A percentile compares a stretch with the other conserved stretches of the same genome.
Conservation (phyloP, 2,329 filamentous ascomycete genomes). For the Aspergillus fijiensis region DNA sequence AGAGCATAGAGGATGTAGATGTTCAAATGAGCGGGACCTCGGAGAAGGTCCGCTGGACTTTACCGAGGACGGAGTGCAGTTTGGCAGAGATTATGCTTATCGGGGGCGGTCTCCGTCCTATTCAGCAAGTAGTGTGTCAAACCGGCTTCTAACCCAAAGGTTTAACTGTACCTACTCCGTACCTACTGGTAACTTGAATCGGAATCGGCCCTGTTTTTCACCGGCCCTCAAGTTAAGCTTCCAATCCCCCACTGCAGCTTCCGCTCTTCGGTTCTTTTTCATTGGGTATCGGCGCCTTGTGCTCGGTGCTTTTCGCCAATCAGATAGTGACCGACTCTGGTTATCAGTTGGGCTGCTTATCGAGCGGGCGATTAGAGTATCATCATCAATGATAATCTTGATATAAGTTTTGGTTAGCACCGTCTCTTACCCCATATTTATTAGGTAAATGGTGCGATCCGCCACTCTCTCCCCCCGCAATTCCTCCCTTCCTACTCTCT, state of each 20-base stretch:
- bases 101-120: not conserved
- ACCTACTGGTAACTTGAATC: not conserved
- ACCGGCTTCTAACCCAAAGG: no score
- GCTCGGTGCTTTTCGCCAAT: conserved; percentile 12
- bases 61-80: no score
- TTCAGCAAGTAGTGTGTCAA: no score
- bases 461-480: conserved; percentile 8
- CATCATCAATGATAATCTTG: not conserved
- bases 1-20: no score
- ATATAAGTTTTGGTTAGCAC: not conserved
- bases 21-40: not conserved
- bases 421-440: conserved; percentile 23
- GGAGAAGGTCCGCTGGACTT: not conserved
- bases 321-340: not conserved
- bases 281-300: conserved; percentile 13
- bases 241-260: not conserved
- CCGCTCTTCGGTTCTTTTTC: not conserved
- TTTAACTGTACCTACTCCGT: no score
- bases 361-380: no score
- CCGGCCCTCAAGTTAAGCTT: conserved; percentile 1
- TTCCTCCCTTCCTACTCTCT: not conserved
- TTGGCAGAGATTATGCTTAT: not conserved
- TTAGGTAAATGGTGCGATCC: conserved; percentile 24
- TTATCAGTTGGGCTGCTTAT: conserved; percentile 1
- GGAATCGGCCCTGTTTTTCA: conserved; percentile 3